Evolutionary conservation across 2,329 filamentous ascomycete species (phyloP), one percentile per base, ranked within the genome.

Genomic region (Verticillium dahliae): DNA sequence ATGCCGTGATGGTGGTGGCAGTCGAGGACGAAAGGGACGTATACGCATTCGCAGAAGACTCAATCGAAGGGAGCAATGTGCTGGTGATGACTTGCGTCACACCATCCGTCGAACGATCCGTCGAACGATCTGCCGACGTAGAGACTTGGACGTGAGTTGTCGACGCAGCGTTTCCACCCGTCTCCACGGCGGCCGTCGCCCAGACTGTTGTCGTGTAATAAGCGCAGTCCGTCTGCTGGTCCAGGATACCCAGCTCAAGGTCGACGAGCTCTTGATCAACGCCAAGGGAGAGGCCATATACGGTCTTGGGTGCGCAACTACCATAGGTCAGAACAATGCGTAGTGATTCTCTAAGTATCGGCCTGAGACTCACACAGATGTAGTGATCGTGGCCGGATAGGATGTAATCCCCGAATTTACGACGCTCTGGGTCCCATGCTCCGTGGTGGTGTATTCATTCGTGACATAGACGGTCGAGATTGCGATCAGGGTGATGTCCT

Each of bases 1-100:
- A 85, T 50, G 41, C 41, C 2, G 41, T 50, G 41, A 50, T 14
- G 41, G 41, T 6, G 41, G 41, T 4, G 41, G 2, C 6, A 22
- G 41, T 50, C 41, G 41, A 6, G 2, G 6, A 22, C 41, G 15
- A 2, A 50, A 60, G 31, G 2, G 60, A 59, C 3, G 63, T 63
- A 50, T 55, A 62, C 6, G 62, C 61, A 11, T 55, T 61, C 3
- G 63, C 63, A 31, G 63, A 15, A 34, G 60, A 63, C 11, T 59
- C 50, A 3, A 61, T 61, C 6, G 35, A 3, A 11, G 2, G 35
- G 35, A 3, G 6, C 35, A 37, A 37, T 3, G 11, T 14, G 18
- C 41, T 22, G 2, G 41, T 15, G 3, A 1, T 50, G 41, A 50
- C 41, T 50, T 15, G 9, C 6, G 35, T 37, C 6, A 37, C 35